A percentile compares a stretch with the other conserved stretches of the same genome.
Evolutionary conservation across 805 yeast species (phyloP).

Genomic region (Lipomyces yamadae): DNA sequence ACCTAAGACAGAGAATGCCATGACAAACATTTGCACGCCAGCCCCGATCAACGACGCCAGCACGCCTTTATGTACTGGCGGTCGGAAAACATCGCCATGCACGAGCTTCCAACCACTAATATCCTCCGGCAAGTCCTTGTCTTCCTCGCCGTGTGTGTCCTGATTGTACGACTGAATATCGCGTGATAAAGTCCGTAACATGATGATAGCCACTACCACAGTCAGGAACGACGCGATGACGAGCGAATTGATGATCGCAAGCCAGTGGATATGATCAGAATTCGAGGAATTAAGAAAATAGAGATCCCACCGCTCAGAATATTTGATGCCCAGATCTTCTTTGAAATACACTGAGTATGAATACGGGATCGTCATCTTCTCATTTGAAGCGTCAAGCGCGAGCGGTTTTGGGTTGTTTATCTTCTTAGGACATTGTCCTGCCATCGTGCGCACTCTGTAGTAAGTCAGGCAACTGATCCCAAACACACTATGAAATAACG

Average conservation of each 20-base stretch:
- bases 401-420: constrained; percentile 62
- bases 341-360: constrained; percentile 89
- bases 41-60: constrained; percentile 67
- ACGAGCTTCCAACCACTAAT: constrained; percentile 59
- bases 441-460: neutral
- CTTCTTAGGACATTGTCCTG: constrained; percentile 74
- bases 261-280: constrained; percentile 70
- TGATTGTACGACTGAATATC: constrained; percentile 52
- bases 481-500: constrained; percentile 47
- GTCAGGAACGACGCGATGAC: constrained; percentile 67
- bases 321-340: constrained; percentile 69
- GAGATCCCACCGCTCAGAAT: constrained; percentile 74
- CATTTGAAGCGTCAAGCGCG: constrained; percentile 54
- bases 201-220: constrained; percentile 65
- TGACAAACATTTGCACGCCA: constrained; percentile 73
- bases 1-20: constrained; percentile 58
- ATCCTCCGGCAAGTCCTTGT: constrained; percentile 39
- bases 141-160: constrained; percentile 37
- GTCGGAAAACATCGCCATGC: constrained; percentile 57
- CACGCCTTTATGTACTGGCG: constrained; percentile 55
- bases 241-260: constrained; percentile 72
- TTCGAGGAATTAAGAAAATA: constrained; percentile 62
- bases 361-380: constrained; percentile 60
- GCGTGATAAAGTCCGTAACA: constrained; percentile 59
- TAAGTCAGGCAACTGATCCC: neutral